Base-by-base conservation (phyloP, 345 rosid genomes). In the Melastoma malabathricum region DNA sequence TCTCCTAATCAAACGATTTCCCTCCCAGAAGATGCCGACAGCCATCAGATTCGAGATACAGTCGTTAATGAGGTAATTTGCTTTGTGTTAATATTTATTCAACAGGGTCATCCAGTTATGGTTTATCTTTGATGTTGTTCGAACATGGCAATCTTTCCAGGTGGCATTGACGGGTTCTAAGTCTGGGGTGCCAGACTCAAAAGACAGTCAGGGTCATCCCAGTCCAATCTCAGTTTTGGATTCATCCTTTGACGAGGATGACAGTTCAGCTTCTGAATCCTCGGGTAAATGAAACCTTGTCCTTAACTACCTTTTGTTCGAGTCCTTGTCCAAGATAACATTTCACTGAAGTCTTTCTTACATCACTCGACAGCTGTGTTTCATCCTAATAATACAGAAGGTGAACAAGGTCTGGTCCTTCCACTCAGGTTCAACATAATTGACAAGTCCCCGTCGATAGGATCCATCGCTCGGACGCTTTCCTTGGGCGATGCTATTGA, bases 211-310 rank as follows among this genome's bases (percentile, higher is more conserved):
- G 69, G 95, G 82, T 71, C 97, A 88, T 64, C 97, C 95, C 31
- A 93, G 97, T 65, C 99, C 95, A 47, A 77, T 81, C 39, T 88
- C 99, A 2, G 95, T 83, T 74, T 66, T 93, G 65, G 83, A 88
- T 23, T 75, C 69, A 7, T 72, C 68, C 46, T 93, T 88, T 19
- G 79, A 79, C 47, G 93, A 84, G 66, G 84, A 84, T 69, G 75
- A 73, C 64, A 68, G 43, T 51, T 16, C 53, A 59, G 57, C 54
- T 55, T 59, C 65, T 19, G 84, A 72, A 64, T 67, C 57, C 46
- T 72, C 68, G 50, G 68, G 68, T 41, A 52, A 18, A 34, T 34
- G 41, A 9, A 22, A 34, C 41, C 41, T 34, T 9, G 41, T 12
- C 12, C 12, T 34, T 9, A 34, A 34, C 41, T 34, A 34, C 12